Evolutionary conservation across 139 green algal genomes (phyloP).

Genomic region (Coelastrella sp.): DNA sequence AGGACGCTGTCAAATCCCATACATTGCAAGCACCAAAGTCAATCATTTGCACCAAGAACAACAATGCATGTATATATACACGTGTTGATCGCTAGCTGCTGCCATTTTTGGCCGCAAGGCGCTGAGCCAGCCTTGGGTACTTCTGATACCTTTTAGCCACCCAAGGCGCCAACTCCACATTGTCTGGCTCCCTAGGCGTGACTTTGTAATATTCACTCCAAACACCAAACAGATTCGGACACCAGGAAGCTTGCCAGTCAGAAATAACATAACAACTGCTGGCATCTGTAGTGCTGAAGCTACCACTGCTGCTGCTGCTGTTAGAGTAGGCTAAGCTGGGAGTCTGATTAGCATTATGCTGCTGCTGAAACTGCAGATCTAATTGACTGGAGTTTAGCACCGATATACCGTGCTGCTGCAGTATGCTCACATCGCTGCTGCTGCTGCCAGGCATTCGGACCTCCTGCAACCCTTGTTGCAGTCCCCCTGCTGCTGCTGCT

Average conservation of each 20-base stretch:
- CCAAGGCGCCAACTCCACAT: slow-evolving; percentile 57
- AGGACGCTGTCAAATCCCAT: too few relatives aligned
- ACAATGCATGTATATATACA: too few relatives aligned
- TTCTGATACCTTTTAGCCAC: slow-evolving; percentile 47
- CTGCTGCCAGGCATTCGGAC: not conserved
- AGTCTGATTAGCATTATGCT: too few relatives aligned
- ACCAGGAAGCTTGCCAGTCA: not conserved
- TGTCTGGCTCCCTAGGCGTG: slow-evolving; percentile 40
- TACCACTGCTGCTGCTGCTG: slow-evolving; percentile 20
- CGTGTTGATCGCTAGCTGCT: too few relatives aligned
- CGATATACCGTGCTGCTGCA: slow-evolving; percentile 19
- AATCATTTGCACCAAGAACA: too few relatives aligned
- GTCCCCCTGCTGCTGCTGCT: slow-evolving; percentile 2
- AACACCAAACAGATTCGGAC: slow-evolving; percentile 33
- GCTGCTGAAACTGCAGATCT: not conserved
- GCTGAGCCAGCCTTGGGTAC: slow-evolving; percentile 1
- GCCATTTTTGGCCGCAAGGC: not conserved
- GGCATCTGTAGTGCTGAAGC: not conserved
- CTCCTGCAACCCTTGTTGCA: not conserved
- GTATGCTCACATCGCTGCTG: not conserved
- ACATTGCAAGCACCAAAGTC: too few relatives aligned
- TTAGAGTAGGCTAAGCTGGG: not conserved
- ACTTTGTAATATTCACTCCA: slow-evolving; percentile 59
- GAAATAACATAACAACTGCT: slow-evolving; percentile 16
- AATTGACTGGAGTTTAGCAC: not conserved